phyloP scores from a whole-genome alignment of 2,329 filamentous ascomycete genomes.

The Paraconiothyrium sp. region DNA sequence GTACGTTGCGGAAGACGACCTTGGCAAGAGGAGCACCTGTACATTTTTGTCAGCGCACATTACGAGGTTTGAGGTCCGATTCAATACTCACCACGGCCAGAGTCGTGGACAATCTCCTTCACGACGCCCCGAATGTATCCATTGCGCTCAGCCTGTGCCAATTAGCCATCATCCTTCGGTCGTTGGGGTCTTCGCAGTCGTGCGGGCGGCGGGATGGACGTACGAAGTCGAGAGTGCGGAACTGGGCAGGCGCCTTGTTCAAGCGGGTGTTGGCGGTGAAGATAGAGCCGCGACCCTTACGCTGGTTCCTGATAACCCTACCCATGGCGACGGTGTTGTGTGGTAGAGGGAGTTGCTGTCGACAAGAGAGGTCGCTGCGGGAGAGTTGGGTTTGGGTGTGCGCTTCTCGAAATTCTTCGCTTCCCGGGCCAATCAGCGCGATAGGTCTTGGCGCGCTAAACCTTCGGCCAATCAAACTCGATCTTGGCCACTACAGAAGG shows the following conservation, averaged over 20 bases:
- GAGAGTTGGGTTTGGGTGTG: slow-evolving; percentile 17
- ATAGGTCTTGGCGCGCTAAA: slow-evolving; percentile 1
- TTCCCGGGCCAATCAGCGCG: slow-evolving; percentile 12
- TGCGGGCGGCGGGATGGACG: slow-evolving; percentile 36
- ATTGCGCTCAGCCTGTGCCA: slow-evolving; percentile 77
- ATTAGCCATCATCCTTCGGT: slow-evolving; percentile 47
- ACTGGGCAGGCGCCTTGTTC: slow-evolving; percentile 94
- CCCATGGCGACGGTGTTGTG: slow-evolving; percentile 59
- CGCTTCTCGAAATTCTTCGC: slow-evolving; percentile 20
- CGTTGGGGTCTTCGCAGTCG: slow-evolving; percentile 28
- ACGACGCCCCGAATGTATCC: slow-evolving; percentile 97
- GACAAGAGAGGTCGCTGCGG: slow-evolving; percentile 17
- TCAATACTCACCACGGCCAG: slow-evolving; percentile 80
- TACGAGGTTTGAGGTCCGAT: slow-evolving; percentile 19
- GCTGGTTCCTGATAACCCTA: slow-evolving; percentile 81
- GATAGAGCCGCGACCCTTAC: slow-evolving; percentile 76
- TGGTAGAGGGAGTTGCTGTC: slow-evolving; percentile 25
- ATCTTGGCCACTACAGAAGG: neutral
- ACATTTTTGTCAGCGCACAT: slow-evolving; percentile 31
- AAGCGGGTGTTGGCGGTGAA: slow-evolving; percentile 74
- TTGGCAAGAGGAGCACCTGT: slow-evolving; percentile 82
- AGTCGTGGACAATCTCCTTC: slow-evolving; percentile 99
- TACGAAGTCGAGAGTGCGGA: slow-evolving; percentile 92
- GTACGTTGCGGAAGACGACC: slow-evolving; percentile 87
- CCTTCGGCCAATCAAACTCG: neutral